These are phyloP conservation scores for Suillus tomentosus DNA, from an alignment of 768 basidiomycete species.

Conservation along the genomic window DNA sequence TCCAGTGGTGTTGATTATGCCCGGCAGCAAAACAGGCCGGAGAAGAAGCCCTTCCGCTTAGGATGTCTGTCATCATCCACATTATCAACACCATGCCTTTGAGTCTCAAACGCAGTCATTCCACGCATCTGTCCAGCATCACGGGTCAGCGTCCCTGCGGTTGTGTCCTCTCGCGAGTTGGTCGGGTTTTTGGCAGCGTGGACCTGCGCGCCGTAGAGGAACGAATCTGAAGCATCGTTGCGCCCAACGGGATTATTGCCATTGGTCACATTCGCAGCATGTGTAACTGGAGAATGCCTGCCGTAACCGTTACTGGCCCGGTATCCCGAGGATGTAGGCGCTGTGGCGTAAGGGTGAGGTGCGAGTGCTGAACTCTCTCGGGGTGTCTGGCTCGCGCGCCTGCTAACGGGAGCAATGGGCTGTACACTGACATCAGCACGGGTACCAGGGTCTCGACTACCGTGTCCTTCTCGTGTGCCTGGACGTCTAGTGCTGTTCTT, in stretches of 20 bases:
- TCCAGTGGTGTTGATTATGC: slow-evolving; percentile 43
- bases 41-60: slow-evolving; percentile 63
- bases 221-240: slow-evolving; percentile 65
- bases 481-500: slow-evolving; percentile 56
- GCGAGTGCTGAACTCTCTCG: slow-evolving; percentile 49
- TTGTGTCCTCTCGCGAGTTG: slow-evolving; percentile 54
- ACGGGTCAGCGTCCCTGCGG: slow-evolving; percentile 40
- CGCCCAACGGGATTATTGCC: slow-evolving; percentile 42
- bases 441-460: slow-evolving; percentile 48
- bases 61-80: slow-evolving; percentile 67
- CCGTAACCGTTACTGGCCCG: slow-evolving; percentile 54
- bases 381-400: slow-evolving; percentile 69
- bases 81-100: slow-evolving; percentile 59
- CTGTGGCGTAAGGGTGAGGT: slow-evolving; percentile 74
- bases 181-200: slow-evolving; percentile 51
- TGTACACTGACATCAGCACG: slow-evolving; percentile 59
- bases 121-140: slow-evolving; percentile 42
- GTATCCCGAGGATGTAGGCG: slow-evolving; percentile 58
- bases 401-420: slow-evolving; percentile 63
- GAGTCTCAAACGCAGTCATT: slow-evolving; percentile 72
- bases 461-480: slow-evolving; percentile 47
- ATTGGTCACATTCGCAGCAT: slow-evolving; percentile 39
- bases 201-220: slow-evolving; percentile 58
- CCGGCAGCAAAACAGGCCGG: slow-evolving; percentile 69
- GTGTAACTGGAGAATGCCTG: slow-evolving; percentile 49